Base-by-base conservation (phyloP, 1,284 basidiomycete species). In the Inonotus obliquus region DNA sequence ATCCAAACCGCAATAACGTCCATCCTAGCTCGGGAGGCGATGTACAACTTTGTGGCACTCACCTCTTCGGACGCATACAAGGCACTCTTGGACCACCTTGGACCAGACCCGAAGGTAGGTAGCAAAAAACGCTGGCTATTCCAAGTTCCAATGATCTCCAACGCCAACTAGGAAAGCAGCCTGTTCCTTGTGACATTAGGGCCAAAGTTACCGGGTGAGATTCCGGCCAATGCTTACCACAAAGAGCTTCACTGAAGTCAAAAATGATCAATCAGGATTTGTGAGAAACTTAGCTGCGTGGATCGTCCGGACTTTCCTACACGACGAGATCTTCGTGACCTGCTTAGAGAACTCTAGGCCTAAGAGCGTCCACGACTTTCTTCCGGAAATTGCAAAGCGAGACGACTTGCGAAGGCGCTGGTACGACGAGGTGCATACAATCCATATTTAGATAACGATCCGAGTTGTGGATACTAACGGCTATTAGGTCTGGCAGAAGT, bases 1-100 rank as follows among this genome's bases (percentile, higher is more conserved):
- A 32, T 32, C 32, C 32, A 32, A 32, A 9, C 32, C 4, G 47
- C 14, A 21, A 47, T n/a, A 29, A 35, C 7, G 13, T 10, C 17
- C 4, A 2, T 37, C 32, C 41, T 1, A 87, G 86, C 75, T 27
- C 49, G 72, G 13, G 77, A 82, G 35, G 79, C 81, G 4, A 78
- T 87, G 70, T 73, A 83, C 64, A 72, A 86, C 35, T 96, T 96
- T 69, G 76, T 85, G 11, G 87, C 79, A 2, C 75, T 96, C 25
- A 80, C 82, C 0, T 86, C 89, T 1, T 79, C 91, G 0, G 94
- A 95, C 68, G 89, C 89, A 1, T 95, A 91, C 74, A 79, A 83
- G 68, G 86, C 81, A 9, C 77, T 95, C 69, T 75, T 87, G 13
- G 79, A 81, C 37, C 82, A 86, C 64, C 71, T 94, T 3, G 85